phyloP scores from a whole-genome alignment of 2,329 filamentous ascomycete species.

The Didymella lethalis region DNA sequence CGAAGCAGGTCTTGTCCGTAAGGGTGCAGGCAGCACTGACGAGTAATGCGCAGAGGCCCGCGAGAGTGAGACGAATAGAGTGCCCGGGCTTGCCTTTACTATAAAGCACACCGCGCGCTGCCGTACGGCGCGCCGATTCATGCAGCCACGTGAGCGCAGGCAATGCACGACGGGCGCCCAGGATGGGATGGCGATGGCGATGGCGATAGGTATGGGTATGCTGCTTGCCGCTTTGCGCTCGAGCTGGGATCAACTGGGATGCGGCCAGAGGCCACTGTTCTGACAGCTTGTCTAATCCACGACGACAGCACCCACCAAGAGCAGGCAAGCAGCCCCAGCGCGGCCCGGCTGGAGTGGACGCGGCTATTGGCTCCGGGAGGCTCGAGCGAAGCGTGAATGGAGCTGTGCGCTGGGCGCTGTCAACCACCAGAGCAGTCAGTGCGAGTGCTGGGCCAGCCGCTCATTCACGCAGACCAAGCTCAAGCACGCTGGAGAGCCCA shows the following conservation, averaged over 20 bases:
- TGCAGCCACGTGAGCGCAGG: slow-evolving; percentile 24
- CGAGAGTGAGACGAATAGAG: slow-evolving; percentile 10
- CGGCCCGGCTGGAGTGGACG: slow-evolving; percentile 7
- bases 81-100: slow-evolving; percentile 4
- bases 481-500: background rate
- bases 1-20: slow-evolving; percentile 12
- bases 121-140: slow-evolving; percentile 17
- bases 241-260: background rate
- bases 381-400: background rate
- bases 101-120: slow-evolving; percentile 12
- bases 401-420: background rate
- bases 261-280: slow-evolving; percentile 5
- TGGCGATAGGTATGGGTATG: background rate
- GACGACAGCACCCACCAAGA: slow-evolving; percentile 1
- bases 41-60: background rate
- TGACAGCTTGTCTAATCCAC: slow-evolving; percentile 15
- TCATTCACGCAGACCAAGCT: background rate
- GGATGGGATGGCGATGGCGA: background rate
- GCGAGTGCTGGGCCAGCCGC: background rate
- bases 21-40: slow-evolving; percentile 3
- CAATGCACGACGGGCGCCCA: slow-evolving; percentile 21
- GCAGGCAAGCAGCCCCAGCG: slow-evolving; percentile 5
- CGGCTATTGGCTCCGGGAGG: slow-evolving; percentile 3
- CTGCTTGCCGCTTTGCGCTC: slow-evolving; percentile 26
- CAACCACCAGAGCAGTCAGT: background rate